phyloP scores from a whole-genome alignment of 2,329 filamentous ascomycete genomes.

The Colletotrichum sp. region DNA sequence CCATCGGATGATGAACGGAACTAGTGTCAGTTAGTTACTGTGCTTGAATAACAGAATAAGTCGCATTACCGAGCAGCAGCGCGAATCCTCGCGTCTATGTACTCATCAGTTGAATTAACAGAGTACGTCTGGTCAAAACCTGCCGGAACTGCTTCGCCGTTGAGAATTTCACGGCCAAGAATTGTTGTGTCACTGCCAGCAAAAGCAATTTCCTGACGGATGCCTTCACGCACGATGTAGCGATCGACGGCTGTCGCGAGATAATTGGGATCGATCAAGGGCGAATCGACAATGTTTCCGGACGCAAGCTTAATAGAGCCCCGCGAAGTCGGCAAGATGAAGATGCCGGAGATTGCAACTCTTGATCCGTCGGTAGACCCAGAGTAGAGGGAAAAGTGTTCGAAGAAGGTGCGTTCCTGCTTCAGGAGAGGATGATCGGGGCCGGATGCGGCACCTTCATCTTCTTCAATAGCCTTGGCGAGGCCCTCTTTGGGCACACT shows the following conservation, averaged over 20 bases:
- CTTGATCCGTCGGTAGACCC: conserved; percentile 22
- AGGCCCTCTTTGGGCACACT: conserved; percentile 30
- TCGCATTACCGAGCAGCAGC: conserved; percentile 11
- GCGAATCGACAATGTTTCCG: conserved; percentile 17
- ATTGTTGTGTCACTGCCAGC: conserved; percentile 11
- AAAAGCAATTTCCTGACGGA: conserved; percentile 26
- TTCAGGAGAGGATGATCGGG: conserved; percentile 36
- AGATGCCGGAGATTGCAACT: conserved; percentile 21
- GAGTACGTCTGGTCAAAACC: conserved; percentile 20
- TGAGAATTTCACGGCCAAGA: conserved; percentile 16
- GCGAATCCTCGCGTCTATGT: conserved; percentile 28
- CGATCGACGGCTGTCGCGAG: conserved; percentile 30
- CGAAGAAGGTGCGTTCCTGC: conserved; percentile 24
- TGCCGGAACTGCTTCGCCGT: conserved; percentile 25
- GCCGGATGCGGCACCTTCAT: conserved; percentile 34
- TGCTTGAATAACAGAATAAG: conserved; percentile 1
- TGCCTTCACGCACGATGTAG: conserved; percentile 28
- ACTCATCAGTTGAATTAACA: conserved; percentile 25
- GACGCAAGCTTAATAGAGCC: conserved; percentile 28
- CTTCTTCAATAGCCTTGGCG: conserved; percentile 32
- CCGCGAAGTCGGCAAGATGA: conserved; percentile 28
- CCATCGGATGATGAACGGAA: conserved; percentile 23
- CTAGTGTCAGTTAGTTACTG: background rate
- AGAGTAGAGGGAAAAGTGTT: conserved; percentile 39
- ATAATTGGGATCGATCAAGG: conserved; percentile 33